These are phyloP conservation scores for Edaphochlamys debaryana DNA, from an alignment of 139 green algal genomes.

Conservation along the genomic window DNA sequence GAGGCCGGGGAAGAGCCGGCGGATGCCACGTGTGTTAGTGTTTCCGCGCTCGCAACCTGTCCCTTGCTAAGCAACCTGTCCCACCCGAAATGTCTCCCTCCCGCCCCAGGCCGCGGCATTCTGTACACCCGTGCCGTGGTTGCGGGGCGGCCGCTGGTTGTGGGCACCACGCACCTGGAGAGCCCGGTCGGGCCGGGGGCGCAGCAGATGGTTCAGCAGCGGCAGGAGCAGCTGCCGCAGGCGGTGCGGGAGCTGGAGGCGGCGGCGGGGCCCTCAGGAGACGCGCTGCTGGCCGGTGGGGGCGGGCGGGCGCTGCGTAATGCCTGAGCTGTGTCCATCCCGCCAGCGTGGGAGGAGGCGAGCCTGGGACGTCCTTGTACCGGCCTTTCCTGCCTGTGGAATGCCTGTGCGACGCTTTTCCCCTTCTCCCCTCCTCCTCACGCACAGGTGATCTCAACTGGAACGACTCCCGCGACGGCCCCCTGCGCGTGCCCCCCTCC, in stretches of 20 bases:
- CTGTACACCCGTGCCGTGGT: slow-evolving; percentile 29
- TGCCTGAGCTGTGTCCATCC: background rate
- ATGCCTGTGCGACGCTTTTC: background rate
- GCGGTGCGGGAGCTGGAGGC: slow-evolving; percentile 1
- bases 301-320: background rate
- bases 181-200: slow-evolving; percentile 44
- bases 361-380: background rate
- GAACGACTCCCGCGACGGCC: slow-evolving; percentile 52
- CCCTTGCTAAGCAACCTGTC: background rate
- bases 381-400: background rate
- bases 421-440: too few species aligned
- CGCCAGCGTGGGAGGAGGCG: background rate
- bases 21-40: background rate
- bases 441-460: slow-evolving; percentile 74
- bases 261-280: background rate
- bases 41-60: background rate
- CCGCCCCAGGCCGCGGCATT: slow-evolving; percentile 7
- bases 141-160: slow-evolving; percentile 33
- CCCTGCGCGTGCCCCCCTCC: slow-evolving; percentile 35
- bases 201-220: slow-evolving; percentile 34
- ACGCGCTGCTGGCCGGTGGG: background rate
- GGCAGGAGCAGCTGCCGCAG: slow-evolving; percentile 43
- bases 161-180: slow-evolving; percentile 70
- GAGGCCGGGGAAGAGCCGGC: background rate
- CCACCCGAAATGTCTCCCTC: too few species aligned